phyloP scores from a whole-genome alignment of 2,329 filamentous ascomycete genomes.

The Ampelomyces quisqualis region DNA sequence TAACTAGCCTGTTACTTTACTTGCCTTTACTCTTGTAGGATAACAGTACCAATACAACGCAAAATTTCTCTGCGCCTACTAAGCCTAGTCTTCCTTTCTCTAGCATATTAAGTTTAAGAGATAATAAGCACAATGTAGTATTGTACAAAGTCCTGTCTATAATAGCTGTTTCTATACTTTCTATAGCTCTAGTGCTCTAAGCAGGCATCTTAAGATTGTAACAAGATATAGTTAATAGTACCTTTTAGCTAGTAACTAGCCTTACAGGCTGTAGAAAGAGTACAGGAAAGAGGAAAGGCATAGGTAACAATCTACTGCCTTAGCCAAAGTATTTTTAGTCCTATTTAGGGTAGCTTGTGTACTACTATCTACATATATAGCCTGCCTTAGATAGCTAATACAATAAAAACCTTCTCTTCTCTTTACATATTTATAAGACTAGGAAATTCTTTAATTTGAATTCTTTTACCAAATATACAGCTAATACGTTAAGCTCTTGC shows the following conservation, averaged over 20 bases:
- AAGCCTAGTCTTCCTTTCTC: neutral
- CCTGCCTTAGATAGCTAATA: too few species aligned
- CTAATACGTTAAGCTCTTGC: too few species aligned
- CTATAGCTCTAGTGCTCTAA: constrained; percentile 6
- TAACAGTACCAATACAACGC: constrained; percentile 8
- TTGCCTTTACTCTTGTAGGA: constrained; percentile 7
- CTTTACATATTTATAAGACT: too few species aligned
- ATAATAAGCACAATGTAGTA: constrained; percentile 1
- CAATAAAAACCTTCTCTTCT: too few species aligned
- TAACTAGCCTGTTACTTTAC: constrained; percentile 7
- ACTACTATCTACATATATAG: too few species aligned
- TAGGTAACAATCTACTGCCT: too few species aligned
- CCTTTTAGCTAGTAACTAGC: constrained; percentile 6
- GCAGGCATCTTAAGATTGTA: constrained; percentile 2
- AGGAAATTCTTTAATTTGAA: too few species aligned
- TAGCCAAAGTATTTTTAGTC: too few species aligned
- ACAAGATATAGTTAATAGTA: constrained; percentile 4
- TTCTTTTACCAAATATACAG: too few species aligned
- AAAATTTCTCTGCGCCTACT: constrained; percentile 8
- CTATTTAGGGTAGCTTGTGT: too few species aligned
- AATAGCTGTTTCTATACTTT: constrained; percentile 5
- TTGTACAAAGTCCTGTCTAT: constrained; percentile 4
- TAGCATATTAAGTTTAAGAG: neutral
- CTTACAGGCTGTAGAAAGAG: too few species aligned
- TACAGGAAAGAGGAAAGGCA: too few species aligned